These are phyloP conservation scores for Lasiodiplodia citricola DNA, from an alignment of 2,329 filamentous ascomycete genomes.

Conservation along the genomic window DNA sequence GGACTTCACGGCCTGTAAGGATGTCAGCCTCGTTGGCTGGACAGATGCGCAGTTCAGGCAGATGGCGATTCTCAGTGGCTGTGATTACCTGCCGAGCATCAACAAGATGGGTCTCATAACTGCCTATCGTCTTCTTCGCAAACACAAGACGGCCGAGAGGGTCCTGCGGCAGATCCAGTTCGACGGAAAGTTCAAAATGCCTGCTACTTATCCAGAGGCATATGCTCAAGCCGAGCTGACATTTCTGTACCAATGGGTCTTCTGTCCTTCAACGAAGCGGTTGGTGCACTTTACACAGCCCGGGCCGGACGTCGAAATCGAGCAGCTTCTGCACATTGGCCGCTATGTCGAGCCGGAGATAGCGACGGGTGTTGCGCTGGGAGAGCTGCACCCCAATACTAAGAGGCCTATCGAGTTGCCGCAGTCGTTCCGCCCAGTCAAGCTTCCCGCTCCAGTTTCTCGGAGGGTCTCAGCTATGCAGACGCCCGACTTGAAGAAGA, in stretches of 20 bases:
- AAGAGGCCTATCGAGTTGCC: conserved; percentile 65
- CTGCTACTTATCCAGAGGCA: conserved; percentile 76
- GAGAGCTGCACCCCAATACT: conserved; percentile 88
- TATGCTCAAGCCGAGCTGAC: conserved; percentile 91
- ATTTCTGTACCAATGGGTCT: conserved; percentile 94
- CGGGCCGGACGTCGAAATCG: conserved; percentile 65
- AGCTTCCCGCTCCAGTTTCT: conserved; percentile 47
- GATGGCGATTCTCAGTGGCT: conserved; percentile 97
- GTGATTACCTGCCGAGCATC: conserved; percentile 90
- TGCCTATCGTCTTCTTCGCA: conserved; percentile 86
- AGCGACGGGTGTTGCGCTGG: conserved; percentile 75
- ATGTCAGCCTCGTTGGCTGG: conserved; percentile 90
- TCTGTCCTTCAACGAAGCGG: conserved; percentile 73
- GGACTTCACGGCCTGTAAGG: conserved; percentile 86
- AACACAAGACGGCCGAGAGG: conserved; percentile 85
- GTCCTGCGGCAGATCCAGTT: conserved; percentile 84
- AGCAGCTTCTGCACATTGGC: conserved; percentile 83
- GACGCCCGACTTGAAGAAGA: conserved; percentile 62
- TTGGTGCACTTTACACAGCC: conserved; percentile 78
- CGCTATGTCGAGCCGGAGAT: conserved; percentile 69
- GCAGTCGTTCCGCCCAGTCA: conserved; percentile 35
- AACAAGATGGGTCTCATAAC: conserved; percentile 90
- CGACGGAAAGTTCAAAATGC: conserved; percentile 82
- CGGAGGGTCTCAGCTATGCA: conserved; percentile 29
- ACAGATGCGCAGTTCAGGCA: conserved; percentile 86